Conservation (phyloP, 371 early-diverging fungal species). For the Rhizopus microsporus region DNA sequence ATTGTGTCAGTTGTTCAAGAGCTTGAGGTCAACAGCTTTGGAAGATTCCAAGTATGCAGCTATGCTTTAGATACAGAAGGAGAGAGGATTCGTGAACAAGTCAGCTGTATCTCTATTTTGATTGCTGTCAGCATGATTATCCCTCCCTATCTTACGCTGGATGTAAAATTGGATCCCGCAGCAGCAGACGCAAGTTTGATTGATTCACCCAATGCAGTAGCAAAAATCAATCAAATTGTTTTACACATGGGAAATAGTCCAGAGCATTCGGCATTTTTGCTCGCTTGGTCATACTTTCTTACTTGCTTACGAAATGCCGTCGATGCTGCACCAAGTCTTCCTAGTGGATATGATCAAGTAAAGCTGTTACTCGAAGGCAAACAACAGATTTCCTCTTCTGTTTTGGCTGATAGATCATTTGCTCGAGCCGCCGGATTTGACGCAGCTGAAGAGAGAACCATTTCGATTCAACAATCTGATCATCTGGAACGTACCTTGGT, state of each 20-base stretch:
- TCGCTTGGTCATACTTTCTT: conserved; percentile 50
- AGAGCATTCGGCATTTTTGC: conserved; percentile 33
- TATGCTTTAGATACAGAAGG: conserved; percentile 40
- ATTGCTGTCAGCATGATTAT: conserved; percentile 19
- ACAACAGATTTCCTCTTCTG: conserved; percentile 1
- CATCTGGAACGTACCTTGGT: conserved; percentile 28
- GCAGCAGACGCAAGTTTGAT: conserved; percentile 4
- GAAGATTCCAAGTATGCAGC: conserved; percentile 28
- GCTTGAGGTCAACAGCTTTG: conserved; percentile 44
- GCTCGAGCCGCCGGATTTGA: conserved; percentile 11
- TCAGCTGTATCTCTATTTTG: conserved; percentile 27
- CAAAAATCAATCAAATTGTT: conserved; percentile 34
- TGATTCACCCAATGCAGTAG: conserved; percentile 23
- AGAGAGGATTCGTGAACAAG: conserved; percentile 18
- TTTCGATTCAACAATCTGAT: conserved; percentile 23
- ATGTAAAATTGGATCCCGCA: conserved; percentile 9
- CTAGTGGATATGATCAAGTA: conserved; percentile 18
- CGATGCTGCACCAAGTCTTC: conserved; percentile 4
- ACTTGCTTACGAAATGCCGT: conserved; percentile 17
- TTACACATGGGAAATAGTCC: conserved; percentile 28
- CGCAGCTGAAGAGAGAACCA: background rate
- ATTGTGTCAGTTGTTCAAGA: conserved; percentile 35
- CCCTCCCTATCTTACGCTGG: conserved; percentile 6
- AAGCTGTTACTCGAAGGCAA: conserved; percentile 21
- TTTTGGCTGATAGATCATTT: conserved; percentile 25